These are phyloP conservation scores for Tolypocladium guangdongense DNA, from an alignment of 2,329 filamentous ascomycete genomes.

Conservation along the genomic window DNA sequence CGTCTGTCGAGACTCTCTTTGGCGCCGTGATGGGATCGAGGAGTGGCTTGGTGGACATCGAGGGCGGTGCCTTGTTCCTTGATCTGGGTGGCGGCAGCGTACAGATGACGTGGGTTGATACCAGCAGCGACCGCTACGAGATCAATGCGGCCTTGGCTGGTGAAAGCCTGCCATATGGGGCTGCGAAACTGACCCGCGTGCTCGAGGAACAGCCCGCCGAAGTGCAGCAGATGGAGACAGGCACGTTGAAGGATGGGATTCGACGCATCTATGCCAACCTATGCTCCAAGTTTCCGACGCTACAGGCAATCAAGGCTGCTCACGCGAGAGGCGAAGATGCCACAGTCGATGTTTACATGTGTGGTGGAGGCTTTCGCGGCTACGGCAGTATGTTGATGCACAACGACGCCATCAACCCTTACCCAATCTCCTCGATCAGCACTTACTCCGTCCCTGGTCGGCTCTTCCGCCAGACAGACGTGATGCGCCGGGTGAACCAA, in stretches of 20 bases:
- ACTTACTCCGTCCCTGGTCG: constrained; percentile 57
- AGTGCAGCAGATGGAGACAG: constrained; percentile 33
- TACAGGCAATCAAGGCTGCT: constrained; percentile 29
- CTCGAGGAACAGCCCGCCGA: constrained; percentile 29
- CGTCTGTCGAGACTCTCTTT: constrained; percentile 71
- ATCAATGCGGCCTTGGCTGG: constrained; percentile 42
- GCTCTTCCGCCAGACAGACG: constrained; percentile 45
- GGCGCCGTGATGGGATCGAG: constrained; percentile 71
- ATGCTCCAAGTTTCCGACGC: constrained; percentile 34
- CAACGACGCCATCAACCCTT: constrained; percentile 59
- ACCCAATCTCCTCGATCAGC: constrained; percentile 75
- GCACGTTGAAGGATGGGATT: constrained; percentile 48
- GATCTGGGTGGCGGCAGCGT: constrained; percentile 70
- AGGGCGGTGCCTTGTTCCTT: constrained; percentile 61
- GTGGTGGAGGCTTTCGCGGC: constrained; percentile 80
- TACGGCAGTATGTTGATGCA: constrained; percentile 88
- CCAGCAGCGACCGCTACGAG: constrained; percentile 34
- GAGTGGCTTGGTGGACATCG: constrained; percentile 57
- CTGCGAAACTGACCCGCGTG: constrained; percentile 43
- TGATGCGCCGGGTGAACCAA: constrained; percentile 41
- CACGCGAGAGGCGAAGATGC: constrained; percentile 16
- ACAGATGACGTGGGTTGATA: constrained; percentile 54
- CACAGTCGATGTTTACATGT: constrained; percentile 67
- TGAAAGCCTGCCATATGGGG: constrained; percentile 50
- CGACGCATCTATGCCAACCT: constrained; percentile 47